Evolutionary conservation across 2,329 filamentous ascomycete genomes (phyloP).

Genomic region (Epichloe coenophiala): DNA sequence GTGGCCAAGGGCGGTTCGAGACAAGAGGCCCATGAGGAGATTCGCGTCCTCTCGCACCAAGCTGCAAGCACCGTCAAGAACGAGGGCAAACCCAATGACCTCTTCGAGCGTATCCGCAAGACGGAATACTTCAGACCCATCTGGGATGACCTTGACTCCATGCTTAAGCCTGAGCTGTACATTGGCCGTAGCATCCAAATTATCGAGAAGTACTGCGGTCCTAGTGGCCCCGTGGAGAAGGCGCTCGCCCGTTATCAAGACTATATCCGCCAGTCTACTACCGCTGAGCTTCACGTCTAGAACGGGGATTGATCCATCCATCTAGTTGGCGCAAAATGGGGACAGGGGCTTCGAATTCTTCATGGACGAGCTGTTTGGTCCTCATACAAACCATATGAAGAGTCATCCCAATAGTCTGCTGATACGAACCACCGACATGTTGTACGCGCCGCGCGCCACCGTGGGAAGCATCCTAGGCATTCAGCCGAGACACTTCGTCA

Average conservation of each 20-base stretch:
- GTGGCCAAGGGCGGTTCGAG: slow-evolving; percentile 56
- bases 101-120: slow-evolving; percentile 62
- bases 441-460: slow-evolving; percentile 40
- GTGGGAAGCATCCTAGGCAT: slow-evolving; percentile 46
- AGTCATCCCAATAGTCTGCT: slow-evolving; percentile 46
- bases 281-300: slow-evolving; percentile 4
- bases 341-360: slow-evolving; percentile 60
- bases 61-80: slow-evolving; percentile 47
- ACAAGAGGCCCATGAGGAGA: slow-evolving; percentile 78
- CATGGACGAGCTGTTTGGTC: slow-evolving; percentile 47
- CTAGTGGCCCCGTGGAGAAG: slow-evolving; percentile 24
- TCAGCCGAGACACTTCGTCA: slow-evolving; percentile 57
- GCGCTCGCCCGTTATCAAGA: slow-evolving; percentile 24
- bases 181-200: slow-evolving; percentile 31
- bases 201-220: slow-evolving; percentile 31
- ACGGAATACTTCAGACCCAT: slow-evolving; percentile 65
- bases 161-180: slow-evolving; percentile 49
- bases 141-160: slow-evolving; percentile 50
- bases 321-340: too few relatives aligned
- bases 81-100: slow-evolving; percentile 61
- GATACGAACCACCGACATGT: slow-evolving; percentile 58
- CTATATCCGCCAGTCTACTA: slow-evolving; percentile 15
- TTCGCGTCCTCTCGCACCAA: slow-evolving; percentile 69
- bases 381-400: slow-evolving; percentile 52
- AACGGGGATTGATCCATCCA: too few relatives aligned